phyloP scores from a whole-genome alignment of 768 basidiomycete genomes.

The Mycena epipterygia region DNA sequence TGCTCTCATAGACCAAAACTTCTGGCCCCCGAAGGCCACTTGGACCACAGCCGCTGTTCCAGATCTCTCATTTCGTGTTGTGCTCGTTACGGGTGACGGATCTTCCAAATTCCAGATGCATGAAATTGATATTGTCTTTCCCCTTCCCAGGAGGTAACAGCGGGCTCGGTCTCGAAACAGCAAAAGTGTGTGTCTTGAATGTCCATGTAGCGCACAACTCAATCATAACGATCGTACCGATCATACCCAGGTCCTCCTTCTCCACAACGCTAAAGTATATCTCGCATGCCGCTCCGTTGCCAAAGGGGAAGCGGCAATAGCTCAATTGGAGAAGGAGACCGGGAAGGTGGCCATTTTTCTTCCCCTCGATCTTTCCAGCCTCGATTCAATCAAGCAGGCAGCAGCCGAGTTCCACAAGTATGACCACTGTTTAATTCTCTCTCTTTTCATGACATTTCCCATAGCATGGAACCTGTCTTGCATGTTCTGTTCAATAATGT shows the following conservation, averaged over 20 bases:
- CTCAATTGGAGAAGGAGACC: neutral
- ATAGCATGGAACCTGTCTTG: neutral
- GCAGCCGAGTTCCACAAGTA: conserved; percentile 10
- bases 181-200: neutral
- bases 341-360: conserved; percentile 4
- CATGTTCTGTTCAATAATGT: conserved; percentile 24
- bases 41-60: neutral
- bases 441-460: neutral
- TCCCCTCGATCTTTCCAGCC: conserved; percentile 8
- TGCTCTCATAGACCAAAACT: conserved; percentile 16
- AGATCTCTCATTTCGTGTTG: conserved; percentile 8
- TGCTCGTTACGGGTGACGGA: conserved; percentile 1
- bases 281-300: neutral
- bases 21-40: conserved; percentile 4
- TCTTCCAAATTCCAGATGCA: neutral
- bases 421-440: too few species aligned
- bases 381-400: conserved; percentile 15
- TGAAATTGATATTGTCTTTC: too few species aligned
- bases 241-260: neutral
- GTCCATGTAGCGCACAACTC: too few species aligned
- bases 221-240: too few species aligned
- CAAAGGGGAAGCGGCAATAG: neutral
- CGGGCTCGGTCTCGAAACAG: conserved; percentile 1
- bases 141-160: conserved; percentile 8
- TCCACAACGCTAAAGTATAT: conserved; percentile 15